phyloP scores from a whole-genome alignment of 164 flowering plant genomes.

The Tetrastigma voinierianum region DNA sequence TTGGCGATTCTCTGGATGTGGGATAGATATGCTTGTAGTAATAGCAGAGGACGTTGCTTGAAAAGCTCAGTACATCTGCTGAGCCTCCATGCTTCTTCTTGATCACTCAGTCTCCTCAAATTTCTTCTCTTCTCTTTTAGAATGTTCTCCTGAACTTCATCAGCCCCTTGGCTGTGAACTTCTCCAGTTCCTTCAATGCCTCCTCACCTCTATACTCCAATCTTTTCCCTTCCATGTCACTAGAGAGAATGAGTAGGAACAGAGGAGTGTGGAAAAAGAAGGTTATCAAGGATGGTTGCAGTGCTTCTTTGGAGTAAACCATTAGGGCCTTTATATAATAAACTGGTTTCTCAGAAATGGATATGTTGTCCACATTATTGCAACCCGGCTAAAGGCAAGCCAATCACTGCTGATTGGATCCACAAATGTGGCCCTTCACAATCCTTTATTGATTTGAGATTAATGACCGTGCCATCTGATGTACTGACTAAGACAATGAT shows the following conservation, averaged over 20 bases:
- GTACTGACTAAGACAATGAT: background rate
- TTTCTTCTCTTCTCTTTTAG: constrained; percentile 59
- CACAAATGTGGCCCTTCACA: constrained; percentile 21
- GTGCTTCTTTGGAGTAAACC: background rate
- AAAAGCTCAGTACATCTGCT: constrained; percentile 41
- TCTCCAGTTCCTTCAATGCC: constrained; percentile 63
- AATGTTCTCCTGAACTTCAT: constrained; percentile 50
- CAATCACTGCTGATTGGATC: constrained; percentile 20
- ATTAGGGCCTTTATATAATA: constrained; percentile 27
- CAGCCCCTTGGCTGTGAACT: constrained; percentile 44
- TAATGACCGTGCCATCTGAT: constrained; percentile 1
- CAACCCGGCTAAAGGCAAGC: constrained; percentile 2
- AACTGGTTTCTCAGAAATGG: constrained; percentile 5
- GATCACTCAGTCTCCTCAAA: constrained; percentile 56
- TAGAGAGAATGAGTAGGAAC: background rate
- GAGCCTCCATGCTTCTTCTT: constrained; percentile 47
- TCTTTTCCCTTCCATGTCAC: constrained; percentile 59
- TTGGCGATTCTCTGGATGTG: constrained; percentile 63
- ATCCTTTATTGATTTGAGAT: constrained; percentile 22
- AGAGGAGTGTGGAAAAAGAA: background rate
- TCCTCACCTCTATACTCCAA: constrained; percentile 72
- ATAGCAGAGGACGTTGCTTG: constrained; percentile 57
- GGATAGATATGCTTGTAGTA: constrained; percentile 50
- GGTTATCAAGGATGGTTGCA: background rate
- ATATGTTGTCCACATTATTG: constrained; percentile 8